phyloP scores from a whole-genome alignment of 306 rosid species.

The Trifolium pratense region DNA sequence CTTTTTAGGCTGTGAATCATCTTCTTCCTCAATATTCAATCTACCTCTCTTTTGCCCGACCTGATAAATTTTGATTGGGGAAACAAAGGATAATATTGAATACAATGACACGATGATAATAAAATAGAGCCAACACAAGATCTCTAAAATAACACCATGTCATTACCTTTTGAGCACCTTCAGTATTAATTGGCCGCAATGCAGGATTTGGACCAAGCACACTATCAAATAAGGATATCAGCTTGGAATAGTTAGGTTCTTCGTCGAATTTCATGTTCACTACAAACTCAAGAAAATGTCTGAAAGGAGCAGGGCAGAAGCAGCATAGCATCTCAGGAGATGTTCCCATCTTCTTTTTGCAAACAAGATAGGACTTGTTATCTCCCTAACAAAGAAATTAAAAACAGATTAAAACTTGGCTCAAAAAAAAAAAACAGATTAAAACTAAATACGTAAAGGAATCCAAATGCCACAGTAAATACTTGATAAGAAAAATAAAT shows the following conservation, averaged over 20 bases:
- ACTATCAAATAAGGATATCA: slow-evolving; percentile 84
- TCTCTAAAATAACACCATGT: background rate
- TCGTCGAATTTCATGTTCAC: slow-evolving; percentile 97
- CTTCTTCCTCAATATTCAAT: slow-evolving; percentile 82
- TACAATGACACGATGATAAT: slow-evolving; percentile 45
- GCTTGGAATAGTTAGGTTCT: slow-evolving; percentile 87
- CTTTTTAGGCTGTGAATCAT: slow-evolving; percentile 89
- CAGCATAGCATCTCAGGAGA: slow-evolving; percentile 97
- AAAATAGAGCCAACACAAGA: slow-evolving; percentile 1
- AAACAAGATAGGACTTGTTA: slow-evolving; percentile 89
- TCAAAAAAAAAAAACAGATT: slow-evolving; percentile 11
- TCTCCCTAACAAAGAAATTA: slow-evolving; percentile 64
- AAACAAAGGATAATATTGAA: slow-evolving; percentile 8
- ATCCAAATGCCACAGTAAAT: slow-evolving; percentile 19
- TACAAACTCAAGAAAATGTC: slow-evolving; percentile 87
- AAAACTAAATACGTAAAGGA: slow-evolving; percentile 23
- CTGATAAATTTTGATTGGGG: slow-evolving; percentile 49
- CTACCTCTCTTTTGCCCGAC: slow-evolving; percentile 98
- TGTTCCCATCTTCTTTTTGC: slow-evolving; percentile 97
- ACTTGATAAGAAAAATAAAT: slow-evolving; percentile 31
- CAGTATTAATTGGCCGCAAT: slow-evolving; percentile 82
- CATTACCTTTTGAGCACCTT: slow-evolving; percentile 94
- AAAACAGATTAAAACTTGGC: slow-evolving; percentile 19
- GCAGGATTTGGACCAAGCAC: slow-evolving; percentile 93
- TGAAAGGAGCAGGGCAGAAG: slow-evolving; percentile 87